Percentiles rank a stretch among this genome's conserved stretches.
Evolutionary conservation across 2,329 filamentous ascomycete species (phyloP).

Genomic region (Sclerotinia sclerotiorum): DNA sequence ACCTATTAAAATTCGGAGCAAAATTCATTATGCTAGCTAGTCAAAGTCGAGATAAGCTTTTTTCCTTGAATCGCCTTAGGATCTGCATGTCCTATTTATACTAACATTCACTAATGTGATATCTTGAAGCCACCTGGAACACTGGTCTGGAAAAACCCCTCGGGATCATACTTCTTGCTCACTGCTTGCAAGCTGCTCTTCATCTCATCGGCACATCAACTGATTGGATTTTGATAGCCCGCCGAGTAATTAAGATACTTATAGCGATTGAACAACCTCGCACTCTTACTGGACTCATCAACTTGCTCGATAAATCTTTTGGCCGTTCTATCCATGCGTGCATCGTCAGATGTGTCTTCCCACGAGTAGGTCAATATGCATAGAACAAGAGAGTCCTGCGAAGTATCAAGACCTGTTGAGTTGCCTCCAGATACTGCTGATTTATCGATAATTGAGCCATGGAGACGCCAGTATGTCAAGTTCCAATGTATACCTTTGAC

Average conservation of each 20-base stretch:
- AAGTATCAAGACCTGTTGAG: constrained; percentile 4
- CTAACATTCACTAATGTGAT: too few species aligned
- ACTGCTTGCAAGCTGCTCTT: background rate
- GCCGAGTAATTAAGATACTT: constrained; percentile 8
- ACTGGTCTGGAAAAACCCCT: constrained; percentile 9
- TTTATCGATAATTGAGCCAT: background rate
- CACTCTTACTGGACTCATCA: background rate
- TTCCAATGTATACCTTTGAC: background rate
- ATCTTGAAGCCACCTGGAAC: too few species aligned
- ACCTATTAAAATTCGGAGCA: too few species aligned
- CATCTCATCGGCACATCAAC: background rate
- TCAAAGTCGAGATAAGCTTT: too few species aligned
- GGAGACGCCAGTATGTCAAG: constrained; percentile 6
- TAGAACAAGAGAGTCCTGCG: background rate
- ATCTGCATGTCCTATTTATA: too few species aligned
- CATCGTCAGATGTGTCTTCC: background rate
- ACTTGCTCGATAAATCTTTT: constrained; percentile 3
- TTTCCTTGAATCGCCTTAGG: too few species aligned
- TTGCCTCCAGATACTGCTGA: constrained; percentile 3
- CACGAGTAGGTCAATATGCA: background rate
- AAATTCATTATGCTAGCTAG: too few species aligned
- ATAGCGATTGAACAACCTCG: background rate
- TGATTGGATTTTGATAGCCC: background rate
- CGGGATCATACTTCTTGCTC: constrained; percentile 20
- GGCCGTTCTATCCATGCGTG: background rate